Percentiles rank a stretch among this genome's conserved stretches.
Conservation (phyloP, 139 green algal species). For the Coccomyxa sp. region DNA sequence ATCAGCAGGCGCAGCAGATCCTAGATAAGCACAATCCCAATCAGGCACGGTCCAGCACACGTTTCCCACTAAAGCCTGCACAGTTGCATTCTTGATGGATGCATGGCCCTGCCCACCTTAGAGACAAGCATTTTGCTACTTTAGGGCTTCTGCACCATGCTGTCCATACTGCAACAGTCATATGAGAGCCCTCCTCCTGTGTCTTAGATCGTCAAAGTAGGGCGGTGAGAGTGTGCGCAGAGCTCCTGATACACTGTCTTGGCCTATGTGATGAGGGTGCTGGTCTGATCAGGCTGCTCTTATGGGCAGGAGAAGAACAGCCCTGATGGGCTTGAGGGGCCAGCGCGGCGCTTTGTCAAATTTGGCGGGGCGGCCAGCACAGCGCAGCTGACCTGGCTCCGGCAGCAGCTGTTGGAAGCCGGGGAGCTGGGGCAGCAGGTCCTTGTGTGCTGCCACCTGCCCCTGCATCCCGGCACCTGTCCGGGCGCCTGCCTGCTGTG, state of each 20-base stretch:
- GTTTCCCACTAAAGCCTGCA: not conserved
- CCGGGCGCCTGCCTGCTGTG: conserved; percentile 55
- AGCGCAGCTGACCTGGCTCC: conserved; percentile 76
- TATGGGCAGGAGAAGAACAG: conserved; percentile 58
- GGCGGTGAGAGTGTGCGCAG: not conserved
- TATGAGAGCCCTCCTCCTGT: too few species aligned
- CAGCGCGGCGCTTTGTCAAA: conserved; percentile 68
- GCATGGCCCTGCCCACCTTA: not conserved
- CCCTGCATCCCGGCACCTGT: conserved; percentile 35
- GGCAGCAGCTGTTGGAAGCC: conserved; percentile 25
- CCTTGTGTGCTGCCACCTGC: conserved; percentile 46
- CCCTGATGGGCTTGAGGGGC: conserved; percentile 46
- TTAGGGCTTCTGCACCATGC: too few species aligned
- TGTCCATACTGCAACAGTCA: too few species aligned
- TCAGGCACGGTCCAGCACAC: conserved; percentile 13
- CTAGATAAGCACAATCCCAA: conserved; percentile 63
- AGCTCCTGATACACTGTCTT: not conserved
- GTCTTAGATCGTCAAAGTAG: not conserved
- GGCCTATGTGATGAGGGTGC: not conserved
- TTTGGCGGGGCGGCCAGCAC: conserved; percentile 68
- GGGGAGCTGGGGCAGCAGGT: conserved; percentile 27
- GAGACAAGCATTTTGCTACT: not conserved
- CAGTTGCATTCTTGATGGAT: not conserved
- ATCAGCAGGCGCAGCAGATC: conserved; percentile 40
- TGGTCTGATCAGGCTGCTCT: too few species aligned